These are phyloP conservation scores for Staphylotrichum tortipilum DNA, from an alignment of 495 filamentous ascomycete genomes.

Conservation along the genomic window DNA sequence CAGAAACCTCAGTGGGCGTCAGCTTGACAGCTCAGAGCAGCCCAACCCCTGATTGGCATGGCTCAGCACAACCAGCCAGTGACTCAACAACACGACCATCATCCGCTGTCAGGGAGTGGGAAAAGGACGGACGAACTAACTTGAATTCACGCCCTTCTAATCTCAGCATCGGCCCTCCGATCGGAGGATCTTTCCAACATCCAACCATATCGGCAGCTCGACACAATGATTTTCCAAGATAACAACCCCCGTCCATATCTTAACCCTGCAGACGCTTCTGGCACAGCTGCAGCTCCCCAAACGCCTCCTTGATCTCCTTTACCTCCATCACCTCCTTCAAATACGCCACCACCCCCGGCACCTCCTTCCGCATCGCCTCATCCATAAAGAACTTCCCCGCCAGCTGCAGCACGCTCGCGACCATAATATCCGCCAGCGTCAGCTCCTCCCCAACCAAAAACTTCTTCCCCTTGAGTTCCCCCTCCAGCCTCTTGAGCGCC, in stretches of 20 bases:
- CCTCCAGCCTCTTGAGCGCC: conserved; percentile 36
- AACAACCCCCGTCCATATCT: not conserved
- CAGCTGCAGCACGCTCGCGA: conserved; percentile 33
- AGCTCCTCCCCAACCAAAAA: conserved; percentile 43
- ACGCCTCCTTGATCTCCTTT: conserved; percentile 43
- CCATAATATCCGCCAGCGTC: conserved; percentile 47
- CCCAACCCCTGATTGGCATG: no score
- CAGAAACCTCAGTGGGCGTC: no score
- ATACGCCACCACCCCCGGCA: conserved; percentile 38
- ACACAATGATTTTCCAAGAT: not conserved
- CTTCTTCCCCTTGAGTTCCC: conserved; percentile 31
- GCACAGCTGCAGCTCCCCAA: conserved; percentile 37
- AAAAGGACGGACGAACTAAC: no score
- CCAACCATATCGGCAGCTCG: no score
- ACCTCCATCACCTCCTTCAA: conserved; percentile 33
- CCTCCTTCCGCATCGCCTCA: conserved; percentile 40
- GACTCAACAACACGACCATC: no score
- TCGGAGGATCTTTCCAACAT: no score
- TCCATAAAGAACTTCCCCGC: conserved; percentile 39
- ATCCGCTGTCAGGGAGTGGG: no score
- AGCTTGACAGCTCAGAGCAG: no score
- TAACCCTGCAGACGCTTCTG: conserved; percentile 34
- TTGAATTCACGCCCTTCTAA: no score
- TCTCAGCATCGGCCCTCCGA: no score
- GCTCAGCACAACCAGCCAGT: no score